Evolutionary conservation across 208 protist genomes (phyloP).

Genomic region (Leptomonas pyrrhocoris): DNA sequence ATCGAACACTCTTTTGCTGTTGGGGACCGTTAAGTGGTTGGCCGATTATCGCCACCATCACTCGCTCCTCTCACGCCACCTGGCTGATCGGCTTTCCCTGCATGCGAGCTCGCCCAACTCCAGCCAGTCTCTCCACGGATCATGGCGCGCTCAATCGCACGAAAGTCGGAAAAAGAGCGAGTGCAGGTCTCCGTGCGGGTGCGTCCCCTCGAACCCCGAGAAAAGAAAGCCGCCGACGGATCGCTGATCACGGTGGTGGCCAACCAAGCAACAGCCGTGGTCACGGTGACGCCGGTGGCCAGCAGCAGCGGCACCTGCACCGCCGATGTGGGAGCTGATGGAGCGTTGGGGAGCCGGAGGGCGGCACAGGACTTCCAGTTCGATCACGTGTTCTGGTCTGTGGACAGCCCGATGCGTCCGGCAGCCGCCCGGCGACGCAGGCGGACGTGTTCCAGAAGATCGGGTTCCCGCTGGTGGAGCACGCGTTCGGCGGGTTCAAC

Average conservation of each 20-base stretch:
- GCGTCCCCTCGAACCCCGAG: slow-evolving; percentile 53
- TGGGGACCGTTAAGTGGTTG: too few species aligned
- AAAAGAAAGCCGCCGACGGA: slow-evolving; percentile 28
- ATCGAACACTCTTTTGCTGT: too few species aligned
- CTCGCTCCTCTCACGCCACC: too few species aligned
- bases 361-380: slow-evolving; percentile 54
- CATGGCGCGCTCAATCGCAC: too few species aligned
- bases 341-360: not conserved
- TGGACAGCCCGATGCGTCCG: slow-evolving; percentile 40
- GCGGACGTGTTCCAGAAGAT: slow-evolving; percentile 61
- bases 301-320: not conserved
- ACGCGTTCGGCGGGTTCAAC: slow-evolving; percentile 75
- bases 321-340: not conserved
- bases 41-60: too few species aligned
- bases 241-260: slow-evolving; percentile 14
- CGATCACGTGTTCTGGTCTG: slow-evolving; percentile 71
- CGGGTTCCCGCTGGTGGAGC: slow-evolving; percentile 51
- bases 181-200: slow-evolving; percentile 71
- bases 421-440: slow-evolving; percentile 43
- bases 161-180: slow-evolving; percentile 29
- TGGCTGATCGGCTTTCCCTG: too few species aligned
- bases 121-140: too few species aligned
- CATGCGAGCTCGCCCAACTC: too few species aligned
- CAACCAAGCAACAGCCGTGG: slow-evolving; percentile 21
- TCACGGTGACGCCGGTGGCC: slow-evolving; percentile 19